Conservation (phyloP, 768 basidiomycete species). For the Lepiota venenata region DNA sequence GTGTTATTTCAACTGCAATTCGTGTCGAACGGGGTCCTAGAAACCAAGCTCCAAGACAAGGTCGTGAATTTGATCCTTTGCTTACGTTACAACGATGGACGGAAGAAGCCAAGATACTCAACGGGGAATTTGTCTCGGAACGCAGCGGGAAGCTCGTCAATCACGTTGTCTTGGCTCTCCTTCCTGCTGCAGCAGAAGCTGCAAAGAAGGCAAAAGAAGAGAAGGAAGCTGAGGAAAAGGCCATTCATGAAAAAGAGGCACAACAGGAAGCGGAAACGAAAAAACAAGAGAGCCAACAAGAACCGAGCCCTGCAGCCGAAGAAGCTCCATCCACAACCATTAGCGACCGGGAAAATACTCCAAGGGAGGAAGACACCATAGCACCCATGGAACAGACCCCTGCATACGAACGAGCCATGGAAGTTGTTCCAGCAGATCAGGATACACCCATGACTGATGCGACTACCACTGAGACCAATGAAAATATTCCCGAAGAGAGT, state of each 20-base stretch:
- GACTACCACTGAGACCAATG: slow-evolving; percentile 13
- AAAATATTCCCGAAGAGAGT: slow-evolving; percentile 55
- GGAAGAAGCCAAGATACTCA: slow-evolving; percentile 81
- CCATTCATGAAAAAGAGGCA: slow-evolving; percentile 25
- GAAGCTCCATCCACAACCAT: neutral
- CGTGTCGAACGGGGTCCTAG: slow-evolving; percentile 58
- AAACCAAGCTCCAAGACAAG: slow-evolving; percentile 37
- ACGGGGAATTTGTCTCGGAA: slow-evolving; percentile 70
- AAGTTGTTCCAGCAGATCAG: slow-evolving; percentile 11
- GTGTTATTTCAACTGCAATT: slow-evolving; percentile 49
- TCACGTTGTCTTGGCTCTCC: slow-evolving; percentile 68
- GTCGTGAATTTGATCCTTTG: slow-evolving; percentile 71
- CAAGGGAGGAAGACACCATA: slow-evolving; percentile 2
- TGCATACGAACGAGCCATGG: slow-evolving; percentile 12
- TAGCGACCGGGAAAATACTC: neutral
- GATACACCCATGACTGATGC: slow-evolving; percentile 35
- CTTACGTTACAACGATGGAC: slow-evolving; percentile 85
- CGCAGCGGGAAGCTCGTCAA: slow-evolving; percentile 64
- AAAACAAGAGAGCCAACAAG: slow-evolving; percentile 26
- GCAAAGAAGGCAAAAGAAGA: slow-evolving; percentile 52
- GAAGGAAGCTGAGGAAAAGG: slow-evolving; percentile 41
- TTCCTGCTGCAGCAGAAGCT: slow-evolving; percentile 77
- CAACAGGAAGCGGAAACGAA: slow-evolving; percentile 31
- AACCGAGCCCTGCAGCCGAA: slow-evolving; percentile 22
- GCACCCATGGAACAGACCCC: slow-evolving; percentile 9